Percentiles rank a stretch among this genome's conserved stretches.
These are phyloP conservation scores for Pseudogymnoascus sp. DNA, from an alignment of 2,329 filamentous ascomycete genomes.

Conservation along the genomic window DNA sequence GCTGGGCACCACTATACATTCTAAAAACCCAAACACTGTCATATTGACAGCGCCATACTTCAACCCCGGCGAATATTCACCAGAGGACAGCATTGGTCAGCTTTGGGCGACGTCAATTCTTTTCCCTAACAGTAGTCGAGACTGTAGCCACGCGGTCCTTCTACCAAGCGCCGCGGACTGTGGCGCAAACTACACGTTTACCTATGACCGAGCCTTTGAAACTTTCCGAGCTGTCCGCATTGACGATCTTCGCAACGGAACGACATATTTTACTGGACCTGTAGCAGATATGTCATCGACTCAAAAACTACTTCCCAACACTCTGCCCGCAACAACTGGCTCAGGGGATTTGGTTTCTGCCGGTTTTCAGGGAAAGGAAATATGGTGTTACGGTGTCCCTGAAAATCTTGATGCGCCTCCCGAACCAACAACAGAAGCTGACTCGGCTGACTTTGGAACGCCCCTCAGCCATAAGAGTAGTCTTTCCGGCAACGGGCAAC, in stretches of 20 bases:
- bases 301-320: constrained; percentile 57
- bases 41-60: constrained; percentile 75
- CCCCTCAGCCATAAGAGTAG: neutral
- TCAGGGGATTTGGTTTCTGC: constrained; percentile 65
- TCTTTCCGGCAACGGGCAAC: neutral
- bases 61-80: constrained; percentile 58
- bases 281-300: constrained; percentile 43
- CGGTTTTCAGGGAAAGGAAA: constrained; percentile 61
- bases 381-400: constrained; percentile 75
- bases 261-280: constrained; percentile 72
- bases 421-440: constrained; percentile 26
- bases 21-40: constrained; percentile 59
- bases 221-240: constrained; percentile 71
- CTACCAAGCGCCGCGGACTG: constrained; percentile 40
- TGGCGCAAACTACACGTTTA: constrained; percentile 68
- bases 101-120: constrained; percentile 83
- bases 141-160: constrained; percentile 69
- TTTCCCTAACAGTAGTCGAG: constrained; percentile 71
- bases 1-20: constrained; percentile 63
- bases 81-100: constrained; percentile 60
- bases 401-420: constrained; percentile 59
- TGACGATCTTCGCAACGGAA: constrained; percentile 66
- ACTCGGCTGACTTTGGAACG: constrained; percentile 5
- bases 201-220: constrained; percentile 68
- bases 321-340: constrained; percentile 60